A percentile compares a stretch with the other conserved stretches of the same genome.
These are phyloP conservation scores for Ophiocordyceps robertsii DNA, from an alignment of 2,329 filamentous ascomycete species.

Conservation along the genomic window DNA sequence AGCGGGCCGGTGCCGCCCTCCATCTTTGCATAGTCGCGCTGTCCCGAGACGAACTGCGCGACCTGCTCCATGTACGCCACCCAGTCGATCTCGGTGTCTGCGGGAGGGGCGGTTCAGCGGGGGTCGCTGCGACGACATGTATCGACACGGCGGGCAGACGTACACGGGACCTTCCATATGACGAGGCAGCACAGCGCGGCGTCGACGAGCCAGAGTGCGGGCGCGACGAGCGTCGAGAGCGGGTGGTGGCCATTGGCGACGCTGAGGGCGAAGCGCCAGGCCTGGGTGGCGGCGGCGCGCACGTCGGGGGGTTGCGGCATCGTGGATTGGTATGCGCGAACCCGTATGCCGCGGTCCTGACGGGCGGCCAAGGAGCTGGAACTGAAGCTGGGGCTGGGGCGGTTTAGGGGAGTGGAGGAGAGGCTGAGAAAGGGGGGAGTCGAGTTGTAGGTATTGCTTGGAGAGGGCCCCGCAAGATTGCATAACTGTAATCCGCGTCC, in stretches of 20 bases:
- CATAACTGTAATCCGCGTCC: background rate
- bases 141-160: constrained; percentile 15
- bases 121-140: background rate
- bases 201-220: constrained; percentile 56
- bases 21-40: constrained; percentile 79
- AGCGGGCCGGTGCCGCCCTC: constrained; percentile 81
- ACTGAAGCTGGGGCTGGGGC: background rate
- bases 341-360: too few relatives aligned
- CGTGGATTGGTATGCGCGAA: background rate
- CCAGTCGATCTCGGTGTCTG: constrained; percentile 97
- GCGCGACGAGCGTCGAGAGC: constrained; percentile 37
- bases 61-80: constrained; percentile 93
- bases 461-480: background rate
- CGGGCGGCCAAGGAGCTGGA: background rate
- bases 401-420: background rate
- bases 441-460: too few relatives aligned
- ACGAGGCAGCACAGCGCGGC: constrained; percentile 58
- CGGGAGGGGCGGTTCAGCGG: background rate
- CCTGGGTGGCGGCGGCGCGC: constrained; percentile 9
- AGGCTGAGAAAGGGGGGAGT: background rate
- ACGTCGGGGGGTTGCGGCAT: constrained; percentile 14
- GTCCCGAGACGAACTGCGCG: constrained; percentile 62
- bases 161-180: constrained; percentile 75
- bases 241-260: constrained; percentile 34
- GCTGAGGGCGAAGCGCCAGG: constrained; percentile 22